Base-by-base conservation (phyloP, 768 basidiomycete species). In the Tephrocybe rancida region DNA sequence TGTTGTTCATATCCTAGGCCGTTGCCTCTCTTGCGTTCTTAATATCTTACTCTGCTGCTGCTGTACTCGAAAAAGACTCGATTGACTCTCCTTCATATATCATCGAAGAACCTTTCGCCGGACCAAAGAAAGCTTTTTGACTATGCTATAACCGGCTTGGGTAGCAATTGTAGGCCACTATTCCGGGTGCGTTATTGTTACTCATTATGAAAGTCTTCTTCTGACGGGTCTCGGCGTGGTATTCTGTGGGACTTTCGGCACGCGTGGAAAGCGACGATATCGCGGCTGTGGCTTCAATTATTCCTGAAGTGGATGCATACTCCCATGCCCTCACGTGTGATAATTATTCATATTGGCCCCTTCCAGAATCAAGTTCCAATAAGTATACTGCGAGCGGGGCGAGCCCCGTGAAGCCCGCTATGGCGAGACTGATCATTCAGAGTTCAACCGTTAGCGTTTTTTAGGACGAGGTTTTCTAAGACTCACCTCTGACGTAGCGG, bases 181-280 rank as follows among this genome's bases (percentile, higher is more conserved):
- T 61, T 67, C 27, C 44, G 67, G 5, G 67, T 65, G 3, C 16
- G 64, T 63, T 21, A 5, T 21, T 18, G 6, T 26, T 6, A 48
- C 34, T 9, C 41, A 22, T 21, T 1, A 9, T 9, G 16, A 9
- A n/a, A 10, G 34, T 69, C 55, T 47, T 55, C 30, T 67, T 65
- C 8, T 64, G 61, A 21, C 45, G 67, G 29, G 67, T 67, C 44
- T 67, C 68, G 4, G 65, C 66, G 1, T 69, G 68, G 68, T 67
- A 67, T 56, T 55, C 68, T 27, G 68, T 67, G 2, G 68, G 63
- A 1, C 52, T 69, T 14, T 50, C 67, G 16, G 68, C 68, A 14
- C 59, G 68, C n/a, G 66, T 64, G 24, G 42, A 58, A 25, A 54
- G 54, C 25, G 55, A 62, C 34, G 68, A 69, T 48, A 58, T 61